Conservation (phyloP, 495 filamentous ascomycete genomes). For the Antarctomyces pellizariae region DNA sequence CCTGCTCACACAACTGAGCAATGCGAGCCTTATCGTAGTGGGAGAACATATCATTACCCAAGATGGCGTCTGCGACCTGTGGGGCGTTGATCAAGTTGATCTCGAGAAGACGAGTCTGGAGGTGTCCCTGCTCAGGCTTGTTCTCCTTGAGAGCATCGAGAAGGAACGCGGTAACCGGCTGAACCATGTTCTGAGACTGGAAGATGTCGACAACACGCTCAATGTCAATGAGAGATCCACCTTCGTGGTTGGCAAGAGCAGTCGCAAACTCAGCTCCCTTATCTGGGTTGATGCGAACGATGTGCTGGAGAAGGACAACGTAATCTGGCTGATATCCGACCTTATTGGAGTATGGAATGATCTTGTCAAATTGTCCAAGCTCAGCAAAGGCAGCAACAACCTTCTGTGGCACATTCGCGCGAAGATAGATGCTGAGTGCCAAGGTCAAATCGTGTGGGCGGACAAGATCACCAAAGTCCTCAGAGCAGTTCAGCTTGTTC, state of each 20-base stretch:
- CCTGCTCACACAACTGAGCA: constrained; percentile 76
- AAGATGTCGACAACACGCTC: constrained; percentile 95
- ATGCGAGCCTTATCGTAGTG: constrained; percentile 82
- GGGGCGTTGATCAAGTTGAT: constrained; percentile 96
- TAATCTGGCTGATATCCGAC: constrained; percentile 80
- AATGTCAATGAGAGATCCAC: constrained; percentile 69
- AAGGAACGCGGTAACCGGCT: constrained; percentile 91
- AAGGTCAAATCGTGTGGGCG: constrained; percentile 70
- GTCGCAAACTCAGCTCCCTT: constrained; percentile 89
- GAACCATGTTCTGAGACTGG: constrained; percentile 89
- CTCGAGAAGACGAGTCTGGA: constrained; percentile 87
- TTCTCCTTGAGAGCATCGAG: constrained; percentile 87
- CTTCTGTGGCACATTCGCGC: constrained; percentile 72
- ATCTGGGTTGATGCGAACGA: constrained; percentile 77
- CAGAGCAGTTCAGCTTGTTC: constrained; percentile 83
- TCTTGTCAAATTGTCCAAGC: constrained; percentile 88
- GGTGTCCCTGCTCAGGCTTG: constrained; percentile 73
- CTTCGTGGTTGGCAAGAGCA: constrained; percentile 62
- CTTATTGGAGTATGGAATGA: constrained; percentile 69
- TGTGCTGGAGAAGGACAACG: constrained; percentile 71
- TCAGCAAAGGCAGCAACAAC: constrained; percentile 87
- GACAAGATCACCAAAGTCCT: constrained; percentile 86
- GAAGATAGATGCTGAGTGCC: constrained; percentile 65
- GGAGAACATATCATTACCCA: constrained; percentile 93
- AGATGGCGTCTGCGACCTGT: constrained; percentile 91